Evolutionary conservation across 2,329 filamentous ascomycete species (phyloP).

Genomic region (Cytospora mali): DNA sequence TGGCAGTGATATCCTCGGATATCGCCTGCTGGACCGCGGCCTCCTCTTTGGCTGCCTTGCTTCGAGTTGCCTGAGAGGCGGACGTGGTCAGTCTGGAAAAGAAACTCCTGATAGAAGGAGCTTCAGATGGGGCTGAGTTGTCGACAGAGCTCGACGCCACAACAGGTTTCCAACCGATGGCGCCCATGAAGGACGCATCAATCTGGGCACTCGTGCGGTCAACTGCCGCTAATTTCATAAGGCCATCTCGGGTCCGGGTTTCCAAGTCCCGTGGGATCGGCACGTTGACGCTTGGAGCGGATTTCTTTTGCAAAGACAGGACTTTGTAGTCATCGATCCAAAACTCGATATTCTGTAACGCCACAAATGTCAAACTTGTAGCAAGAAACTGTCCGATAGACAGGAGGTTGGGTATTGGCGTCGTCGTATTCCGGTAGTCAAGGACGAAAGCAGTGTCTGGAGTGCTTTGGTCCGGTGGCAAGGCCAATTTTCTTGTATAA

Average conservation of each 20-base stretch:
- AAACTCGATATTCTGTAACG: slow-evolving; percentile 82
- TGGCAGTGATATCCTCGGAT: slow-evolving; percentile 70
- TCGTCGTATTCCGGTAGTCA: slow-evolving; percentile 87
- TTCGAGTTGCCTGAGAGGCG: slow-evolving; percentile 53
- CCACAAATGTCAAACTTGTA: slow-evolving; percentile 94
- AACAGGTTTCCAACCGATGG: slow-evolving; percentile 78
- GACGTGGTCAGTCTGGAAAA: slow-evolving; percentile 74
- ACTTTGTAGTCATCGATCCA: slow-evolving; percentile 88
- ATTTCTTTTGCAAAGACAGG: slow-evolving; percentile 79
- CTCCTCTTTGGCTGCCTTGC: slow-evolving; percentile 65
- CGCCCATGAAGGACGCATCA: slow-evolving; percentile 85
- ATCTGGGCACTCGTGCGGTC: slow-evolving; percentile 89
- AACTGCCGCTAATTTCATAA: slow-evolving; percentile 85
- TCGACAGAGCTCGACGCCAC: slow-evolving; percentile 45
- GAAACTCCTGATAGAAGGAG: slow-evolving; percentile 73
- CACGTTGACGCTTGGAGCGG: slow-evolving; percentile 74
- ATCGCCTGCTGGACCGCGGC: slow-evolving; percentile 63
- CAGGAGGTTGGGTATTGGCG: slow-evolving; percentile 81
- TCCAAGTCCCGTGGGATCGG: slow-evolving; percentile 78
- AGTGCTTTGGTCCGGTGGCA: slow-evolving; percentile 68
- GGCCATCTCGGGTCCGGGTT: slow-evolving; percentile 78
- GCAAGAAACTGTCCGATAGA: slow-evolving; percentile 90
- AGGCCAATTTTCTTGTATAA: slow-evolving; percentile 82
- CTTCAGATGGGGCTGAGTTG: slow-evolving; percentile 52
- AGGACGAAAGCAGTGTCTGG: slow-evolving; percentile 88